Evolutionary conservation across 306 rosid genomes (phyloP).

Genomic region (Castanopsis chinensis): DNA sequence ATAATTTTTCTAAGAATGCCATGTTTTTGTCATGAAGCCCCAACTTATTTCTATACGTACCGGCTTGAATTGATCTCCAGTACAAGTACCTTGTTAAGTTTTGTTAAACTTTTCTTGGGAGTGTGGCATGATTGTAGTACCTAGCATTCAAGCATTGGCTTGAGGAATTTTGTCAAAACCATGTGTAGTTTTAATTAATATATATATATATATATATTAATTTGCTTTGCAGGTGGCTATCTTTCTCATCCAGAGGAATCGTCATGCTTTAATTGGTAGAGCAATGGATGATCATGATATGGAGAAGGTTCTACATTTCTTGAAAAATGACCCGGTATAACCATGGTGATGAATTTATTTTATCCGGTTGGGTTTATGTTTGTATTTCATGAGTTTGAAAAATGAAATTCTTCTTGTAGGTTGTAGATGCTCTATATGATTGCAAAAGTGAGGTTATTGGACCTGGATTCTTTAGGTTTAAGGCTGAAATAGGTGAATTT

Average conservation of each 20-base stretch:
- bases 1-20: background rate
- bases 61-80: background rate
- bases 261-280: conserved; percentile 97
- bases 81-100: background rate
- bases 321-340: conserved; percentile 89
- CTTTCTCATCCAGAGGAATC: conserved; percentile 95
- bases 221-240: conserved; percentile 81
- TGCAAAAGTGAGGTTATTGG: conserved; percentile 99
- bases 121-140: background rate
- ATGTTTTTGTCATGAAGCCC: background rate
- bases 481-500: conserved; percentile 89
- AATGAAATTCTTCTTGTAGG: conserved; percentile 43
- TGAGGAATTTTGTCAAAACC: background rate
- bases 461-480: conserved; percentile 95
- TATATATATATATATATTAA: too few species aligned
- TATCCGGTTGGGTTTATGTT: background rate
- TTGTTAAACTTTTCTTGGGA: background rate
- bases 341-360: conserved; percentile 13
- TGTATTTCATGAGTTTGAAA: conserved; percentile 28
- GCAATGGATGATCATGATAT: conserved; percentile 96
- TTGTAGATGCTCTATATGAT: conserved; percentile 90
- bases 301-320: conserved; percentile 85
- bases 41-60: background rate
- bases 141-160: background rate
- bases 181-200: too few species aligned